These are phyloP conservation scores for Kodamaea fungicola DNA, from an alignment of 1,139 yeast genomes.

Conservation along the genomic window DNA sequence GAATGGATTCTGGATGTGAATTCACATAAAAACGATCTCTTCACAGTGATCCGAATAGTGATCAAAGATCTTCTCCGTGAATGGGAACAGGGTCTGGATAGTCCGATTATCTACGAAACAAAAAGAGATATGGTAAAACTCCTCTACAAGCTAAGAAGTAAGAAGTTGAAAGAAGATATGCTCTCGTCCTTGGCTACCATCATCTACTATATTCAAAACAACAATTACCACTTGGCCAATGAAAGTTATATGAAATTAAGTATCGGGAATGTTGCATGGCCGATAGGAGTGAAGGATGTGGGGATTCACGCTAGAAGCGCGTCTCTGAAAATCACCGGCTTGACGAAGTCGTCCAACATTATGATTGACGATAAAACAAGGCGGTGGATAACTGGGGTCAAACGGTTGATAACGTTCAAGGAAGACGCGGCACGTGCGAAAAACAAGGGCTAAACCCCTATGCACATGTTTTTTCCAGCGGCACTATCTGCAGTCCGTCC, in stretches of 20 bases:
- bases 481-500: constrained; percentile 3
- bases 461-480: not conserved
- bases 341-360: constrained; percentile 58
- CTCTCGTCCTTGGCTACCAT: constrained; percentile 60
- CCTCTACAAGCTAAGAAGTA: constrained; percentile 53
- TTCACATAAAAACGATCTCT: constrained; percentile 24
- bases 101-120: constrained; percentile 46
- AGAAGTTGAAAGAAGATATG: constrained; percentile 40
- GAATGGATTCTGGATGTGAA: constrained; percentile 33
- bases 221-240: constrained; percentile 54
- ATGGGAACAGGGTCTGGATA: constrained; percentile 36
- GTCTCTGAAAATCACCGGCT: constrained; percentile 35
- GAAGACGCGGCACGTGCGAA: constrained; percentile 24
- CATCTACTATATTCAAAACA: constrained; percentile 54
- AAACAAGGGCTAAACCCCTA: constrained; percentile 6
- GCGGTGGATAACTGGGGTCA: constrained; percentile 72
- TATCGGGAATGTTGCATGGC: constrained; percentile 91
- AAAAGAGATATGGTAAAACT: constrained; percentile 59
- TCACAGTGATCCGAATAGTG: constrained; percentile 45
- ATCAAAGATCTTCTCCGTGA: constrained; percentile 42
- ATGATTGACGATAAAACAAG: constrained; percentile 77
- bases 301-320: constrained; percentile 78
- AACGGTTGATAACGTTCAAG: constrained; percentile 60
- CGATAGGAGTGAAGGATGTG: constrained; percentile 77
- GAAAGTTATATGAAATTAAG: constrained; percentile 74